Conservation (phyloP, 176 grass and related monocot genomes). For the Oryza rufipogon region DNA sequence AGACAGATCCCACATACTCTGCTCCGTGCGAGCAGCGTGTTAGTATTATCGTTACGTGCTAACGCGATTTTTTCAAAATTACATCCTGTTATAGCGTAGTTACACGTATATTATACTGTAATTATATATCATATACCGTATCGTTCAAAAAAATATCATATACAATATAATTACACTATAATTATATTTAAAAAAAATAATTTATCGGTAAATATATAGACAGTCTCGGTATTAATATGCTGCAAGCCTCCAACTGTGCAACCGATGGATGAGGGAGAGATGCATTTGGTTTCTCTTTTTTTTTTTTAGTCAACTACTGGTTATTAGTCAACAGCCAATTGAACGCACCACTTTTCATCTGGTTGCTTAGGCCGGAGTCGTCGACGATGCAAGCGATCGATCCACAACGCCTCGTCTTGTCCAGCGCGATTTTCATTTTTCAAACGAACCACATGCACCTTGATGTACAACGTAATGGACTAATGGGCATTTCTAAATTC, state of each 20-base stretch:
- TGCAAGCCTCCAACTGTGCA: not conserved
- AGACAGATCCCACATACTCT: too few relatives aligned
- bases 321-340: not conserved
- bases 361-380: not conserved
- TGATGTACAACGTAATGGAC: not conserved
- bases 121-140: too few relatives aligned
- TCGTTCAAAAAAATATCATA: too few relatives aligned
- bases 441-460: not conserved
- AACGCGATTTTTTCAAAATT: too few relatives aligned
- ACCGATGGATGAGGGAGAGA: not conserved
- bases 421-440: not conserved
- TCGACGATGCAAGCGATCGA: not conserved
- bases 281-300: not conserved
- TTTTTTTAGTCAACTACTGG: not conserved
- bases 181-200: too few relatives aligned
- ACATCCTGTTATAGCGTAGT: too few relatives aligned
- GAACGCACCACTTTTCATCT: not conserved
- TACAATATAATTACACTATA: too few relatives aligned
- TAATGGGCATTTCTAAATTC: not conserved
- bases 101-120: too few relatives aligned
- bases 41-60: too few relatives aligned
- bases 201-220: too few relatives aligned
- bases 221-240: not conserved
- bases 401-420: not conserved
- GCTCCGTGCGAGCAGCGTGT: too few relatives aligned